Evolutionary conservation across 2,329 filamentous ascomycete species (phyloP).

Genomic region (Fusarium devonianum): DNA sequence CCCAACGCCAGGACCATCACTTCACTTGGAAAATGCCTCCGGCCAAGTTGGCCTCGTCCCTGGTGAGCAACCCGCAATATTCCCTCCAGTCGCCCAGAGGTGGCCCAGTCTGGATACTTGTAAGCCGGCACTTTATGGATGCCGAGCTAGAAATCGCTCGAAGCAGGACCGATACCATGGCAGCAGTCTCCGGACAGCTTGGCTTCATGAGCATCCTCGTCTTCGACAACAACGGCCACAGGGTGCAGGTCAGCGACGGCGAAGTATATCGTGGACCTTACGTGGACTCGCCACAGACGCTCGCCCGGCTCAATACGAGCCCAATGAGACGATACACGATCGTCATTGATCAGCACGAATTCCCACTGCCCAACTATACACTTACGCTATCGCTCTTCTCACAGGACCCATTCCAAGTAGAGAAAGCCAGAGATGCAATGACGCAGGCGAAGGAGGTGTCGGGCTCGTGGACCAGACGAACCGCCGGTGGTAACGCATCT

Average conservation of each 20-base stretch:
- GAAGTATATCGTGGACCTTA: constrained; percentile 80
- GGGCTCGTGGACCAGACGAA: constrained; percentile 78
- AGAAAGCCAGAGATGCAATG: constrained; percentile 67
- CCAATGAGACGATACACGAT: constrained; percentile 60
- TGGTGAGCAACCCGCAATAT: constrained; percentile 75
- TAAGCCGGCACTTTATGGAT: constrained; percentile 85
- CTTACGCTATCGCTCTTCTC: constrained; percentile 90
- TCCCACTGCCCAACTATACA: constrained; percentile 76
- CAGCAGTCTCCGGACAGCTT: constrained; percentile 60
- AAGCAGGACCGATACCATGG: constrained; percentile 50
- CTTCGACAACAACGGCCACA: constrained; percentile 74
- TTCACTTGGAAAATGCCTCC: constrained; percentile 78
- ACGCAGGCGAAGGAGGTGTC: constrained; percentile 63
- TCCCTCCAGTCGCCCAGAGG: constrained; percentile 66
- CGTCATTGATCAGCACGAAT: constrained; percentile 79
- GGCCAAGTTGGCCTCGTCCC: constrained; percentile 58
- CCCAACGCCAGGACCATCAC: constrained; percentile 84
- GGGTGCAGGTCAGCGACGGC: constrained; percentile 77
- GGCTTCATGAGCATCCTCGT: constrained; percentile 91
- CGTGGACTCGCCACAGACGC: constrained; percentile 91
- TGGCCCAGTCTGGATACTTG: constrained; percentile 80
- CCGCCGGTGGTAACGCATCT: constrained; percentile 84
- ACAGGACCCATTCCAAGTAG: constrained; percentile 65
- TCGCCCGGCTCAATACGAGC: constrained; percentile 69
- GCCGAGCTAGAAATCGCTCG: constrained; percentile 66